phyloP scores from a whole-genome alignment of 169 alveolate species.

The Cryptosporidium tyzzeri region DNA sequence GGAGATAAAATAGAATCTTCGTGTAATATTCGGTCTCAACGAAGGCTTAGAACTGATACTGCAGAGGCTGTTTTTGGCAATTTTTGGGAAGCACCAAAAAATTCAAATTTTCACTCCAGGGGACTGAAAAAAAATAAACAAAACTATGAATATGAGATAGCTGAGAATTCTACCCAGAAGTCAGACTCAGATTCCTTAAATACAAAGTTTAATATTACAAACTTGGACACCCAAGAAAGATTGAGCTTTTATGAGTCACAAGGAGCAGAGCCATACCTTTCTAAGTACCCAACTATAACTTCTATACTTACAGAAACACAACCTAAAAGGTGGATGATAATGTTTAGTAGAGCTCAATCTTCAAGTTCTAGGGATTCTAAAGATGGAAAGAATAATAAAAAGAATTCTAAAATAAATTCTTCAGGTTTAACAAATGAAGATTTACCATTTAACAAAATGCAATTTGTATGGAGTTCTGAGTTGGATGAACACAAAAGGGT shows the following conservation, averaged over 20 bases:
- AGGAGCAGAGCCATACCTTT: conserved; percentile 11
- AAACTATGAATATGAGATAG: neutral
- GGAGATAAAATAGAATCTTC: neutral
- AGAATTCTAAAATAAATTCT: conserved; percentile 5
- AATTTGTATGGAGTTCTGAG: conserved; percentile 45
- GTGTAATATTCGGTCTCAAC: neutral
- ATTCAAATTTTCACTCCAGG: conserved; percentile 42
- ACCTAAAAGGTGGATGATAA: conserved; percentile 46
- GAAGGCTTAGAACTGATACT: conserved; percentile 56
- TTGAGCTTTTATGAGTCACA: conserved; percentile 17
- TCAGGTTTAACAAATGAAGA: conserved; percentile 31
- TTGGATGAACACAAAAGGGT: conserved; percentile 24
- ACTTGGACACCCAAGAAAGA: conserved; percentile 2
- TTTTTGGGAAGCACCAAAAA: conserved; percentile 58
- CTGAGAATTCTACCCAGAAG: neutral
- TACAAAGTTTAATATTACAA: neutral
- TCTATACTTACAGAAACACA: conserved; percentile 18
- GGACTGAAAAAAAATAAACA: conserved; percentile 2
- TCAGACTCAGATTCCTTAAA: neutral
- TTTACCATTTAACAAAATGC: conserved; percentile 39
- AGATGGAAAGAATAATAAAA: conserved; percentile 14
- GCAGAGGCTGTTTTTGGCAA: conserved; percentile 50
- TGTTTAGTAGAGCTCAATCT: neutral
- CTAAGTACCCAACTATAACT: conserved; percentile 45
- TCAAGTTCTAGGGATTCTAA: neutral